Evolutionary conservation across 306 rosid species (phyloP), one percentile per base, ranked within the genome.

Genomic region (Dalbergia cultrata): DNA sequence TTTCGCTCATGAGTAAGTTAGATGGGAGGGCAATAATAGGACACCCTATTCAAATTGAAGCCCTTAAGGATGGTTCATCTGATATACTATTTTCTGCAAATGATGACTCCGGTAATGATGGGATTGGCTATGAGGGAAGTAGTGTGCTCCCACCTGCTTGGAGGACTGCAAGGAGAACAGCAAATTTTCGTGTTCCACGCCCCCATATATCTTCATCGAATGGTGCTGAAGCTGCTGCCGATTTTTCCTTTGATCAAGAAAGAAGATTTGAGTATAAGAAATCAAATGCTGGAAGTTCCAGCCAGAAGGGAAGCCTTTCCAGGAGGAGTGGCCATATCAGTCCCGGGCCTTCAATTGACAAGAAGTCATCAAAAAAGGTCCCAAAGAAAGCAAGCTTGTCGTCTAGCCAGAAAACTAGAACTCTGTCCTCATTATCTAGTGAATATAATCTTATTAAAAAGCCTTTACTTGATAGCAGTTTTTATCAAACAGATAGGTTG

Each of bases 111-210:
- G 87, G 85, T 61, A 85, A 85, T n/a, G 92, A 85, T 69, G 85
- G 85, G 14, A 68, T 80, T 72, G 95, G 92, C 67, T 75, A 78
- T 73, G 94, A 92, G 61, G 93, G 92, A 78, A 85, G 76, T 63
- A 70, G 93, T 44, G 76, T 88, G 66, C 94, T 93, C 85, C 96
- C 95, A 69, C 97, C 90, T 9, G 93, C 97, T 82, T 95, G 99
- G 99, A 91, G 94, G 75, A 95, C 98, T 21, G 99, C 99, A 13
- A 89, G 99, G 92, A 91, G 99, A 83, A 93, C 99, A 12, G 98
- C 99, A 17, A 93, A 91, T 60, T 76, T 90, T 39, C 96, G 98
- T 57, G 92, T 95, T 70, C 99, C 98, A 5, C 98, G 97, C 35
- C 93, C 97, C 31, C 97, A 45, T 66, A 72, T 90, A 66, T 82